Evolutionary conservation across 2,329 filamentous ascomycete genomes (phyloP), one percentile per base, ranked within the genome.

Genomic region (Trichoderma arundinaceum): DNA sequence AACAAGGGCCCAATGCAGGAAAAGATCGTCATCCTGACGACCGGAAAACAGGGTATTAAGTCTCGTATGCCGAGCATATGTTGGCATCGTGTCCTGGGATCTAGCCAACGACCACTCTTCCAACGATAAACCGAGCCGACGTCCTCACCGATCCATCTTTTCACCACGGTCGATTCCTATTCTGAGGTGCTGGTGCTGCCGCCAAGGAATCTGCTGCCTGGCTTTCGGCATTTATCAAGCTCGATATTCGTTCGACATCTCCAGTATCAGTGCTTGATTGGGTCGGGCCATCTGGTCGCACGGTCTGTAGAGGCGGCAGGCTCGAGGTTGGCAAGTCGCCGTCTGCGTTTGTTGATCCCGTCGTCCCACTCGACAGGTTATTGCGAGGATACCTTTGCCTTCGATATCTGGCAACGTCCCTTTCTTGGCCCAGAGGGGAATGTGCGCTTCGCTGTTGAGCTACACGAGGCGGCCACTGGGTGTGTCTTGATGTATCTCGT

Each of bases 101-200:
- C 35, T 7, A 10, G 35, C 35, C 35, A 38, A 38, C 35, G 35
- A 38, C 35, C 35, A 38, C 35, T 38, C 35, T 38, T 7, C 41
- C 1, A 49, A 49, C 19, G 46, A 15, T 3, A 49, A 49, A n/a
- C 22, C 15, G 19, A 49, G 46, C 9, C 33, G 17, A 33, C 19
- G 5, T n/a, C 17, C 12, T 49, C 33, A 22, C n/a, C 10, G 12
- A 61, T 35, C n/a, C 10, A n/a, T 19, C 19, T n/a, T 38, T 22
- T 48, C 19, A 66, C 64, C 64, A 66, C 6, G 64, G 64, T 17
- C 64, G 59, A 28, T 57, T 57, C 19, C 64, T 54, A 51, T 32
- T 66, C n/a, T 51, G 58, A 8, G 22, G 3, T 7, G 33, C 9
- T 7, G 48, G 39, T 7, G 28, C 19, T 7, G 38, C 33, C 19